Base-by-base conservation (phyloP, 2,329 filamentous ascomycete genomes). In the Ceratocystis colombiana region DNA sequence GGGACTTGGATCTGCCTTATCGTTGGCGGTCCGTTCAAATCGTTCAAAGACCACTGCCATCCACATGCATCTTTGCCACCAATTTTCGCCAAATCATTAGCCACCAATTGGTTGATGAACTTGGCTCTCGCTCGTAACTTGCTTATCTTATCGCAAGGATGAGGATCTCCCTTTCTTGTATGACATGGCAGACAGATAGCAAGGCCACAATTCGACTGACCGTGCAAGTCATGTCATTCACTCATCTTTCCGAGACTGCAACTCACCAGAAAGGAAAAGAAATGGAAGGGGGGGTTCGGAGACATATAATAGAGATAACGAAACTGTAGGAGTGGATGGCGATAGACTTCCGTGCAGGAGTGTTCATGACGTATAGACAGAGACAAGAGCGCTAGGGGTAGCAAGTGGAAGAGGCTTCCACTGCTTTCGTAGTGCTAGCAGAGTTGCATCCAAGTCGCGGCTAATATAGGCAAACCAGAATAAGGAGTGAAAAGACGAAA, bases 51-150 rank as follows among this genome's bases (percentile, higher is more conserved):
- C 25, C 53, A 15, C 25, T 28, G 17, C 53, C 25, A 57, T 12
- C 22, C 25, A 33, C 30, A 33, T 33, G 30, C 30, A 33, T 33
- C 30, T 28, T 57, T 30, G 25, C 53, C 53, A 57, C 53, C 25
- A 57, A 10, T 57, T 57, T 57, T 53, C 22, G 25, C 25, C 30
- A 33, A 28, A 57, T 57, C 25, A 57, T 57, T 15, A 57, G 22
- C 53, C 25, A 15, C 1, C 6, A 33, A 33, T 57, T 57, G 8
- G 25, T 22, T n/a, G 53, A 5, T 7, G 53, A 30, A 57, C 12
- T 30, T 57, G 15, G 30, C 22, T 30, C 6, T 30, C 30, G 6
- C 5, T 30, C 30, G 30, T 7, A 20, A 15, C 53, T 20, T 17
- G 25, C 53, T 28, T 57, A 33, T 57, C 25, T 57, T 30, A 30